These are phyloP conservation scores for Epichloe glyceriae DNA, from an alignment of 2,329 filamentous ascomycete species.

Conservation along the genomic window DNA sequence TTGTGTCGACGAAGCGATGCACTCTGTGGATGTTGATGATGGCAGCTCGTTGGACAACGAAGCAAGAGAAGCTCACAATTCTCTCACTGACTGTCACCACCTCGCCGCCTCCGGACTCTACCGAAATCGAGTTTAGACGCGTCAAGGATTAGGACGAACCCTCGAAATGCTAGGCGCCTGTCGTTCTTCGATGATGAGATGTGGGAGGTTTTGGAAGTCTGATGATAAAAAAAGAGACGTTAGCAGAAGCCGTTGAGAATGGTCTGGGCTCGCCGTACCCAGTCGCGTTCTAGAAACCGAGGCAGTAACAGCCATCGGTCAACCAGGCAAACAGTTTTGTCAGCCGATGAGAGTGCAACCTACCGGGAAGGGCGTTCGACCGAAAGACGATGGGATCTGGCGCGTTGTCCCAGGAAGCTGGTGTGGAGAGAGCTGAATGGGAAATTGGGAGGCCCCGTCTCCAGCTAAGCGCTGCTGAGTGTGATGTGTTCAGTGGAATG, in stretches of 20 bases:
- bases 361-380: slow-evolving; percentile 1
- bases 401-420: slow-evolving; percentile 4
- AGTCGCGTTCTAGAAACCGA: background rate
- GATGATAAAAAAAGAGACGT: background rate
- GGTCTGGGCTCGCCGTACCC: background rate
- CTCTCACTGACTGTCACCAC: slow-evolving; percentile 10
- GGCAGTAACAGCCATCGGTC: background rate
- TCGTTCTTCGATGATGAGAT: background rate
- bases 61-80: background rate
- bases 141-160: background rate
- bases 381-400: slow-evolving; percentile 3
- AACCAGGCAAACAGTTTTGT: background rate
- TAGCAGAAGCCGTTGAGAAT: slow-evolving; percentile 1
- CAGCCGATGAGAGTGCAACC: background rate
- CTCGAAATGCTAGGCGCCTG: background rate
- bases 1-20: slow-evolving; percentile 9
- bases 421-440: slow-evolving; percentile 6
- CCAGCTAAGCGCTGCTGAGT: slow-evolving; percentile 4
- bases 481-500: slow-evolving; percentile 2
- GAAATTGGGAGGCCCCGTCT: slow-evolving; percentile 5
- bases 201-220: background rate
- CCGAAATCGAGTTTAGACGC: background rate
- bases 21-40: slow-evolving; percentile 6
- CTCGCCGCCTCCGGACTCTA: slow-evolving; percentile 8
- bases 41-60: background rate